Base-by-base conservation (phyloP, 768 basidiomycete species). In the Mycena vitilis region DNA sequence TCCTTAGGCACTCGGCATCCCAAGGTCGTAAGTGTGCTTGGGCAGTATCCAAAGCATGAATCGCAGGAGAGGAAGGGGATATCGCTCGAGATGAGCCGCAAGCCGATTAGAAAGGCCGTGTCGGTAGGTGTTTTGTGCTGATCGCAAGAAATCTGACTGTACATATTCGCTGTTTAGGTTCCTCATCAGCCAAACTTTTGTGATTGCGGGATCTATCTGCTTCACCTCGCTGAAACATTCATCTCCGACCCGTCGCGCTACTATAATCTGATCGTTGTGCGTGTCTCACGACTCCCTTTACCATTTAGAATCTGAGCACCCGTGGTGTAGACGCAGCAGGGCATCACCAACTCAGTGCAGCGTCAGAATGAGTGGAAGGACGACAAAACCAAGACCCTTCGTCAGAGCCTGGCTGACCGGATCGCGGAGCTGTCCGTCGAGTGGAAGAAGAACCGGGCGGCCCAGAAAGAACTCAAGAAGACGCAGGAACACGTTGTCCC, bases 201-300 rank as follows among this genome's bases (percentile, higher is more conserved):
- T 74, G 96, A 98, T 77, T 99, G 98, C 72, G 98, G 98, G 8
- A 77, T 98, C 36, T 99, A 94, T 77, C 84, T 99, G 15, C 82
- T 99, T 13, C 95, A 99, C 75, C 95, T 95, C 58, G 92, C 91
- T 10, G 83, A 89, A 72, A 88, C 87, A 0, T 94, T 99, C 75
- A 87, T 98, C 78, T 79, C 75, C 10, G 80, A 91, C 60, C 92
- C 95, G 0, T 74, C 77, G 0, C 75, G 79, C 20, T 87, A 90
- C 65, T 81, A 83, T 60, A 70, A 82, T 11, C 78, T 84, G 38
- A 90, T 94, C 54, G 75, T 83, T 68, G 85, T 85, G 73, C 37
- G 80, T 75, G 37, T 38, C 30, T 5, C 30, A 30, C 30, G 30
- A 30, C 30, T 30, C 30, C 30, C 30, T 30, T 30, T 30, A 3